Percentiles rank a stretch among this genome's conserved stretches.
phyloP scores from a whole-genome alignment of 352 stramenopile genomes.

The Globisporangium rhizosaccharum region DNA sequence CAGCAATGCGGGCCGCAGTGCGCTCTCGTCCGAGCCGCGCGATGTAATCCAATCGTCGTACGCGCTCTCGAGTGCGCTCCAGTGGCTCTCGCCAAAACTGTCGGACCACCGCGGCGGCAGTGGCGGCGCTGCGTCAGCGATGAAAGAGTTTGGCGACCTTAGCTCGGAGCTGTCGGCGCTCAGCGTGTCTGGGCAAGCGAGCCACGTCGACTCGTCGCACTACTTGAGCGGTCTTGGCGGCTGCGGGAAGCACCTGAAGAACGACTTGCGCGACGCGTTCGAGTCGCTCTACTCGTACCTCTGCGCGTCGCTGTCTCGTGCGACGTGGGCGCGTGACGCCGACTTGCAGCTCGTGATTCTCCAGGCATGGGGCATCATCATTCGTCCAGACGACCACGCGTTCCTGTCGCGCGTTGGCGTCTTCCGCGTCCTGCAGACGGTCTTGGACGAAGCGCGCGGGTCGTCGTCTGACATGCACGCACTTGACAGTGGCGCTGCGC shows the following conservation, averaged over 20 bases:
- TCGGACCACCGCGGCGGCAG: constrained; percentile 17
- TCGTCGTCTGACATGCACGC: constrained; percentile 27
- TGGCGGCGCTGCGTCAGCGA: neutral
- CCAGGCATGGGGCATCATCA: constrained; percentile 84
- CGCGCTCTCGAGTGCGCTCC: constrained; percentile 54
- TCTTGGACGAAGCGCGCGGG: constrained; percentile 78
- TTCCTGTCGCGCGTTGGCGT: constrained; percentile 88
- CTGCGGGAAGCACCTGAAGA: constrained; percentile 73
- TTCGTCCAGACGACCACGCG: constrained; percentile 83
- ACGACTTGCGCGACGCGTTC: constrained; percentile 75
- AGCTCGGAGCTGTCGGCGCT: constrained; percentile 19
- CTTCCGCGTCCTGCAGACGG: constrained; percentile 87
- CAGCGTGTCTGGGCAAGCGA: constrained; percentile 4
- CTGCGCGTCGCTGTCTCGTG: constrained; percentile 66
- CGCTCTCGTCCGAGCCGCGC: constrained; percentile 33
- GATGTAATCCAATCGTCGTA: constrained; percentile 72
- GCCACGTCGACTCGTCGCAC: constrained; percentile 34
- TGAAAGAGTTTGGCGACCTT: constrained; percentile 45
- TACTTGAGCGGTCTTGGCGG: constrained; percentile 75
- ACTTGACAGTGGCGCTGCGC: constrained; percentile 17
- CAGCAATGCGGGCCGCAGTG: constrained; percentile 21
- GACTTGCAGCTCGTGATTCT: constrained; percentile 83
- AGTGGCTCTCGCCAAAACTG: constrained; percentile 67
- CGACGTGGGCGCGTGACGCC: constrained; percentile 76
- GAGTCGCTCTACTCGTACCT: constrained; percentile 82